Evolutionary conservation across 2,329 filamentous ascomycete species (phyloP).

Genomic region (Pyricularia sp.): DNA sequence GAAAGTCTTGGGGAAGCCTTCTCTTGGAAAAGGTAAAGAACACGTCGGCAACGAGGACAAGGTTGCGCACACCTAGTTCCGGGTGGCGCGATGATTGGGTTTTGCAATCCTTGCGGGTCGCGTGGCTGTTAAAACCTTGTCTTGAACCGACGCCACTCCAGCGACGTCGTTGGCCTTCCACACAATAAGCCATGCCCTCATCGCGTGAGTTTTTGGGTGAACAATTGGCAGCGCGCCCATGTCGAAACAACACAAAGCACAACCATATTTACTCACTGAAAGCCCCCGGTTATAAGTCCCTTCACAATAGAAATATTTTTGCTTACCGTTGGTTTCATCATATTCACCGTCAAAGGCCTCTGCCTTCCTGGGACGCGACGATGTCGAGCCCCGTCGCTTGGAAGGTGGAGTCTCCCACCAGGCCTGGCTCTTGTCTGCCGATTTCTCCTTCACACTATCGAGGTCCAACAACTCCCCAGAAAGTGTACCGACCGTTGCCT

Average conservation of each 20-base stretch:
- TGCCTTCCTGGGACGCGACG: constrained; percentile 41
- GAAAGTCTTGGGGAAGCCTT: neutral
- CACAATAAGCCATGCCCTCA: neutral
- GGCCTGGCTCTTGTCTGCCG: constrained; percentile 42
- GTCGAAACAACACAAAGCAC: neutral
- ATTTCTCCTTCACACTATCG: constrained; percentile 23
- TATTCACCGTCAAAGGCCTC: constrained; percentile 60
- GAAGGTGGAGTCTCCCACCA: constrained; percentile 66
- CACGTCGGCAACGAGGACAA: neutral
- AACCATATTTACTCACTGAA: neutral
- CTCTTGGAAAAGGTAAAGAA: neutral
- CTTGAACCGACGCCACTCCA: neutral
- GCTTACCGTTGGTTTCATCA: constrained; percentile 50
- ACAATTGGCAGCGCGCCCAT: neutral
- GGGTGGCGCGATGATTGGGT: neutral
- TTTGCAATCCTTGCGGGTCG: neutral
- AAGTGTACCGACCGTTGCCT: constrained; percentile 53
- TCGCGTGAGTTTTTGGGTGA: neutral
- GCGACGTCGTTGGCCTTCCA: neutral
- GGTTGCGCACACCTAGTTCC: neutral
- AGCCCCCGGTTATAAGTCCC: neutral
- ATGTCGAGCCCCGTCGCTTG: constrained; percentile 36
- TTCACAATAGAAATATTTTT: neutral
- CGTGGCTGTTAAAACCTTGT: neutral
- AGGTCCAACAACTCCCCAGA: constrained; percentile 52